Percentiles rank a stretch among this genome's conserved stretches.
phyloP scores from a whole-genome alignment of 768 basidiomycete species.

The Collybiopsis luxurians region DNA sequence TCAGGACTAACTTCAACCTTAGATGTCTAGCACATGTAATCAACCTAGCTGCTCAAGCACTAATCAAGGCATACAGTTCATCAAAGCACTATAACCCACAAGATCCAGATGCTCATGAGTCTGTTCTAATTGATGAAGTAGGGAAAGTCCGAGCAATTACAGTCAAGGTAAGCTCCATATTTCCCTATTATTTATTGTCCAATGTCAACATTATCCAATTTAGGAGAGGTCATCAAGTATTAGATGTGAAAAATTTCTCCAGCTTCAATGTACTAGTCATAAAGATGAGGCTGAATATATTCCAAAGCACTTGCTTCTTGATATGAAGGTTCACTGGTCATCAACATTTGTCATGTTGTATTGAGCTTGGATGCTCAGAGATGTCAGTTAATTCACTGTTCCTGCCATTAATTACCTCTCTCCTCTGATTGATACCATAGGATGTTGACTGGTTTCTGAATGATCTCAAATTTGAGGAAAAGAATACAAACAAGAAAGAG shows the following conservation, averaged over 20 bases:
- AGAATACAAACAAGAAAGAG: background rate
- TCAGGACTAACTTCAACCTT: background rate
- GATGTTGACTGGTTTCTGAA: background rate
- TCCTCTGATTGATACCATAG: background rate
- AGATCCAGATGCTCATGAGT: background rate
- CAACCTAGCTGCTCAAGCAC: background rate
- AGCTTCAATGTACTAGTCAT: conserved; percentile 17
- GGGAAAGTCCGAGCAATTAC: conserved; percentile 10
- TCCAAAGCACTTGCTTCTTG: conserved; percentile 16
- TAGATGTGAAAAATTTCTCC: conserved; percentile 18
- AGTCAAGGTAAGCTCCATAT: conserved; percentile 12
- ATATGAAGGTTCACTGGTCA: conserved; percentile 29
- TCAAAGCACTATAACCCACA: background rate
- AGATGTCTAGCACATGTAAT: background rate
- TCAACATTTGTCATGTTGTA: conserved; percentile 30
- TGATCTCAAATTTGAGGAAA: background rate
- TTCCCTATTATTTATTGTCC: background rate
- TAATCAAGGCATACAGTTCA: background rate
- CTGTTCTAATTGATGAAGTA: background rate
- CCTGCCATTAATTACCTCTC: background rate
- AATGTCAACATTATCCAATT: background rate
- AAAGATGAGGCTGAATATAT: background rate
- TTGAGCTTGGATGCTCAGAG: background rate
- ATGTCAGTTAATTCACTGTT: conserved; percentile 2
- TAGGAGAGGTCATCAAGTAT: conserved; percentile 25